Conservation (phyloP, 129 eudicot species). For the Flaveria bidentis region DNA sequence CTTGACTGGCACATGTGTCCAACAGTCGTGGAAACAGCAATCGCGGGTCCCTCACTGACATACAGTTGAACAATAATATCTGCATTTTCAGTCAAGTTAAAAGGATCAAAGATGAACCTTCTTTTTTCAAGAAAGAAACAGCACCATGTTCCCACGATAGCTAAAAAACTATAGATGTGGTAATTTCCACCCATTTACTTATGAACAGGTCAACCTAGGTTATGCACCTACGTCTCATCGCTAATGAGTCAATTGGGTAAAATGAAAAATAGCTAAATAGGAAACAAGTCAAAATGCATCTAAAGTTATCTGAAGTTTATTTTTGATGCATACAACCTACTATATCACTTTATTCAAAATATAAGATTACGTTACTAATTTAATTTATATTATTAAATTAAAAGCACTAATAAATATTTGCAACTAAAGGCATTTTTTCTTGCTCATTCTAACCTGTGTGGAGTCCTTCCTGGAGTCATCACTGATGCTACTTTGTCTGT, state of each 20-base stretch:
- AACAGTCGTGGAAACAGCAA: conserved; percentile 84
- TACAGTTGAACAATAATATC: conserved; percentile 94
- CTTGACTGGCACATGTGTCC: conserved; percentile 73
- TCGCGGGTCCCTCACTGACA: conserved; percentile 97
- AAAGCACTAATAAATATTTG: not conserved
- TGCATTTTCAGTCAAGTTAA: conserved; percentile 43
- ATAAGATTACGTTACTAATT: not conserved
- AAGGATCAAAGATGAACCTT: conserved; percentile 16
- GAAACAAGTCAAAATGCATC: conserved; percentile 5
- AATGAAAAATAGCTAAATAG: not conserved
- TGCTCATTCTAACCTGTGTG: conserved; percentile 54
- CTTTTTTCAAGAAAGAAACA: not conserved
- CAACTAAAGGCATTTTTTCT: not conserved
- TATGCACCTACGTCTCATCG: not conserved
- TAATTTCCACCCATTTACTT: conserved; percentile 1
- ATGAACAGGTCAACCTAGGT: not conserved
- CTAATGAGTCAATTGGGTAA: conserved; percentile 4
- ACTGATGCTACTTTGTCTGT: conserved; percentile 25
- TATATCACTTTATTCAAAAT: not conserved
- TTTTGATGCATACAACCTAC: conserved; percentile 5
- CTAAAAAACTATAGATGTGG: not conserved
- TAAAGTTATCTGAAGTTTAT: not conserved
- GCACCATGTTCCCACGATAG: not conserved
- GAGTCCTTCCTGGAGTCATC: conserved; percentile 42
- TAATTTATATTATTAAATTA: not conserved